Conservation (phyloP, 305 asterid genomes). For the Fraxinus floribunda region DNA sequence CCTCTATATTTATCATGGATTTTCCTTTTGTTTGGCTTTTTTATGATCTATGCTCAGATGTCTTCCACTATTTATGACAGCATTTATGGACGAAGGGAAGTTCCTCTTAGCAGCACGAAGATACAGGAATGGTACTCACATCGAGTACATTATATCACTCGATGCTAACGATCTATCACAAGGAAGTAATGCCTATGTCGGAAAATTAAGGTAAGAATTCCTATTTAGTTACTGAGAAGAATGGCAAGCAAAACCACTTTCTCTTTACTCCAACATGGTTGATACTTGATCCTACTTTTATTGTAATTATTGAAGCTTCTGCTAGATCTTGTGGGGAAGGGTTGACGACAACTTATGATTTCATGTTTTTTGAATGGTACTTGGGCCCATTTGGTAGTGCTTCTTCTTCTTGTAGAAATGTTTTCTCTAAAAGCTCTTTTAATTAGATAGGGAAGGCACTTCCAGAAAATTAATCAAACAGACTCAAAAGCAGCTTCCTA, state of each 20-base stretch:
- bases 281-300: background rate
- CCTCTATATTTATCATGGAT: background rate
- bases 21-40: background rate
- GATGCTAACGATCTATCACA: slow-evolving; percentile 82
- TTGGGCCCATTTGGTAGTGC: background rate
- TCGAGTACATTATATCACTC: slow-evolving; percentile 77
- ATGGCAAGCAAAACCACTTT: slow-evolving; percentile 1
- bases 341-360: background rate
- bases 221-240: slow-evolving; percentile 15
- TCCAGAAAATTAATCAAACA: background rate
- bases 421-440: background rate
- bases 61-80: slow-evolving; percentile 36
- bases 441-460: background rate
- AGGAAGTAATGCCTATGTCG: slow-evolving; percentile 89
- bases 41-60: background rate
- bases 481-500: background rate
- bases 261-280: background rate
- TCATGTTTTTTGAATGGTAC: background rate
- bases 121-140: slow-evolving; percentile 74
- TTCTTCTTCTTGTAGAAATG: background rate
- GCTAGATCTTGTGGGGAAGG: background rate
- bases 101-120: slow-evolving; percentile 90
- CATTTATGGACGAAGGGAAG: slow-evolving; percentile 79
- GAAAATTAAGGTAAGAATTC: slow-evolving; percentile 71
- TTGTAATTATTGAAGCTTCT: background rate